Evolutionary conservation across 2,329 filamentous ascomycete genomes (phyloP).

Genomic region (Sarocladium brachiariae): DNA sequence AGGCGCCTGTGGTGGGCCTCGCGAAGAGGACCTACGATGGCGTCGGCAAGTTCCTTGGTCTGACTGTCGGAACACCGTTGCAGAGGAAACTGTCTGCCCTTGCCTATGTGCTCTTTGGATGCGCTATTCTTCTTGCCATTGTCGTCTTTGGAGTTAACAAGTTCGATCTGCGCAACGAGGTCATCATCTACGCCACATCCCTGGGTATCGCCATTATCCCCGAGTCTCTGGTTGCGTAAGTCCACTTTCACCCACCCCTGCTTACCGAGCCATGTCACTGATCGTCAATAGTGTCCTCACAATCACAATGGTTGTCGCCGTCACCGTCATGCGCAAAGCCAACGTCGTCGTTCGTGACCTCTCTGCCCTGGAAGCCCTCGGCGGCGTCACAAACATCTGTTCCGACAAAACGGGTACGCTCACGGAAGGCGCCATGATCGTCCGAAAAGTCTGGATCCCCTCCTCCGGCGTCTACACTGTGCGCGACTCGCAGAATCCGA

Average conservation of each 20-base stretch:
- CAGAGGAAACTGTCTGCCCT: slow-evolving; percentile 73
- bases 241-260: slow-evolving; percentile 15
- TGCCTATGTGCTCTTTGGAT: slow-evolving; percentile 68
- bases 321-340: slow-evolving; percentile 56
- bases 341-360: slow-evolving; percentile 61
- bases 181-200: slow-evolving; percentile 52
- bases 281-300: slow-evolving; percentile 45
- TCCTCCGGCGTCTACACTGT: slow-evolving; percentile 50
- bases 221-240: slow-evolving; percentile 52
- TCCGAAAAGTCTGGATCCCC: slow-evolving; percentile 60
- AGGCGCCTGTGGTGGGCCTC: slow-evolving; percentile 40
- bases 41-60: slow-evolving; percentile 51
- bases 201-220: slow-evolving; percentile 57
- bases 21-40: slow-evolving; percentile 40
- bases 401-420: slow-evolving; percentile 68
- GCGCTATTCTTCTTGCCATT: slow-evolving; percentile 53
- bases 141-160: slow-evolving; percentile 53
- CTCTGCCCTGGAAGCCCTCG: slow-evolving; percentile 61
- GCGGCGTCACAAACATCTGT: slow-evolving; percentile 66
- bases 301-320: slow-evolving; percentile 62
- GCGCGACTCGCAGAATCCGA: slow-evolving; percentile 53
- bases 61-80: slow-evolving; percentile 65
- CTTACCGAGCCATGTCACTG: slow-evolving; percentile 10
- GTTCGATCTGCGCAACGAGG: slow-evolving; percentile 43
- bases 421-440: slow-evolving; percentile 64